These are phyloP conservation scores for Macrolepiota albuminosa DNA, from an alignment of 768 basidiomycete genomes.

Conservation along the genomic window DNA sequence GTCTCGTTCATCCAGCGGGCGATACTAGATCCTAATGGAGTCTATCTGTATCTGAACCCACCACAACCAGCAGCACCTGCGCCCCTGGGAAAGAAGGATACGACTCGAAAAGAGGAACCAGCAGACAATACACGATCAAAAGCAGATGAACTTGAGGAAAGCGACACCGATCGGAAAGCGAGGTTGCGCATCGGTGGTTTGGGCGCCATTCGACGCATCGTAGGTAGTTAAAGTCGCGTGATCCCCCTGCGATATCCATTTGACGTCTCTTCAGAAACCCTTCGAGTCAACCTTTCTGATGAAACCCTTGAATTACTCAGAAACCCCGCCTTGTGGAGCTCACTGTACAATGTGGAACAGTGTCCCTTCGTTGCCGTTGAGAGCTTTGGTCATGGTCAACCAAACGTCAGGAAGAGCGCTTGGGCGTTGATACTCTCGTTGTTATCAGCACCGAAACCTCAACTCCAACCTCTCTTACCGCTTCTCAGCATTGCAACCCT, in stretches of 20 bases:
- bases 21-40: slow-evolving; percentile 54
- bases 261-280: slow-evolving; percentile 14
- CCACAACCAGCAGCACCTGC: slow-evolving; percentile 35
- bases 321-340: slow-evolving; percentile 58
- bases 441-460: slow-evolving; percentile 37
- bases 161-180: slow-evolving; percentile 62
- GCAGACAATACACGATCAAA: slow-evolving; percentile 35
- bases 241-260: neutral
- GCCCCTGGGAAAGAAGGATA: slow-evolving; percentile 28
- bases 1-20: slow-evolving; percentile 49
- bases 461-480: slow-evolving; percentile 29
- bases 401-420: slow-evolving; percentile 64
- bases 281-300: slow-evolving; percentile 16
- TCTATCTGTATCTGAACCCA: slow-evolving; percentile 64
- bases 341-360: slow-evolving; percentile 38
- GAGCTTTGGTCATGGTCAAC: slow-evolving; percentile 60
- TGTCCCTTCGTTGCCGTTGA: slow-evolving; percentile 40
- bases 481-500: slow-evolving; percentile 55
- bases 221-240: slow-evolving; percentile 37
- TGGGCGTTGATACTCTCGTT: slow-evolving; percentile 55
- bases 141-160: slow-evolving; percentile 62
- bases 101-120: slow-evolving; percentile 25
- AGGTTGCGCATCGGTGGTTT: slow-evolving; percentile 66
- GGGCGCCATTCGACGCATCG: slow-evolving; percentile 57
- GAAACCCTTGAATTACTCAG: slow-evolving; percentile 36